phyloP scores from a whole-genome alignment of 257 asterid species.

The Catharanthus roseus region DNA sequence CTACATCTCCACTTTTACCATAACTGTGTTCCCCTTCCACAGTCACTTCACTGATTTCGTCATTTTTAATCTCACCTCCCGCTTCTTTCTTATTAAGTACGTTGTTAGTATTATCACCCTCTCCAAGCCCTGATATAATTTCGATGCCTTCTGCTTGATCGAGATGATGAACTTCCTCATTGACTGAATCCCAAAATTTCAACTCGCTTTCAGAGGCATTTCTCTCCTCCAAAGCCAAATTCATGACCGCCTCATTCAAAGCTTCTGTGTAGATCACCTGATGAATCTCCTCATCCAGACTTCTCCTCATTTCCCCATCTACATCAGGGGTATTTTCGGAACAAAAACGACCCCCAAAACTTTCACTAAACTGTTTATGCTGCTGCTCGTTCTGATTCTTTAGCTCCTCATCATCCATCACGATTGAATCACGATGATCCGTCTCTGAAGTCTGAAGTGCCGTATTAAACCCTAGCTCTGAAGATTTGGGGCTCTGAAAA shows the following conservation, averaged over 20 bases:
- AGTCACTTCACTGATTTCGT: slow-evolving; percentile 1
- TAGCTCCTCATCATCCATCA: slow-evolving; percentile 5
- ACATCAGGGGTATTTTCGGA: slow-evolving; percentile 22
- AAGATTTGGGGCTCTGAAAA: slow-evolving; percentile 11
- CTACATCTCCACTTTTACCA: slow-evolving; percentile 13
- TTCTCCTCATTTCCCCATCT: slow-evolving; percentile 20
- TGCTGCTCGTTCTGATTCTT: slow-evolving; percentile 1
- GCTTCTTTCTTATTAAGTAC: slow-evolving; percentile 12
- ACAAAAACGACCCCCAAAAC: slow-evolving; percentile 3
- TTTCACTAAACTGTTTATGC: background rate
- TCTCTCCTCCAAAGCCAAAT: slow-evolving; percentile 19
- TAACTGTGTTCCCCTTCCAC: slow-evolving; percentile 4
- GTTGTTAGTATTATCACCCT: background rate
- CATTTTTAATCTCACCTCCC: slow-evolving; percentile 9
- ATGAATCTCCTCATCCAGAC: slow-evolving; percentile 23
- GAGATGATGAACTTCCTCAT: background rate
- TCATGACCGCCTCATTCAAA: slow-evolving; percentile 29
- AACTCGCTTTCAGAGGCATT: background rate
- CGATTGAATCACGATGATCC: background rate
- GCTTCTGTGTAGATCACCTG: slow-evolving; percentile 19
- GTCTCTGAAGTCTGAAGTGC: background rate
- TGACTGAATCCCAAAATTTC: background rate
- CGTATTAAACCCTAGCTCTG: slow-evolving; percentile 1
- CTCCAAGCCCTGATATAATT: background rate
- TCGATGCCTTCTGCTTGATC: background rate